Percentiles rank a stretch among this genome's conserved stretches.
Evolutionary conservation across 768 basidiomycete genomes (phyloP).

Genomic region (Lactarius indigo): DNA sequence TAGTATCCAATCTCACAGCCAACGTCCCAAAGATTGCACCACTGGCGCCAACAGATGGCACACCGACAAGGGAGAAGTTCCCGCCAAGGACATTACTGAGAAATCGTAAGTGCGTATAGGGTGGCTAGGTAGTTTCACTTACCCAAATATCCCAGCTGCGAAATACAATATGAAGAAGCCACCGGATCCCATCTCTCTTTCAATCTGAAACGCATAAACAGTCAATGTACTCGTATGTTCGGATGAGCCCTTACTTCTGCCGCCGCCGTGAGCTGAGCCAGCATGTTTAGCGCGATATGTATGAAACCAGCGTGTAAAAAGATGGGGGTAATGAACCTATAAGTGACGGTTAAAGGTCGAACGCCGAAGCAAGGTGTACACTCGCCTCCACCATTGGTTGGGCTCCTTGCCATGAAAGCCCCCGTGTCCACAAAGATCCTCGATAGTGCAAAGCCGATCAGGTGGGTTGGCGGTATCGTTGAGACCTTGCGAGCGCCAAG

Average conservation of each 20-base stretch:
- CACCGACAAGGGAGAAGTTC: slow-evolving; percentile 86
- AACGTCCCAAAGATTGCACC: slow-evolving; percentile 91
- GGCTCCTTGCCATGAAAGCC: slow-evolving; percentile 50
- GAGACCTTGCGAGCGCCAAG: slow-evolving; percentile 45
- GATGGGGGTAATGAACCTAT: slow-evolving; percentile 52
- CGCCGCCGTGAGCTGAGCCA: slow-evolving; percentile 77
- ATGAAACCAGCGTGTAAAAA: slow-evolving; percentile 96
- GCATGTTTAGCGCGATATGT: slow-evolving; percentile 88
- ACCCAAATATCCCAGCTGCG: slow-evolving; percentile 92
- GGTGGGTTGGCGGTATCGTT: slow-evolving; percentile 84
- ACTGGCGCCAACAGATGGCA: slow-evolving; percentile 87
- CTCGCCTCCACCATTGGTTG: slow-evolving; percentile 55
- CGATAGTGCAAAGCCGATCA: slow-evolving; percentile 64
- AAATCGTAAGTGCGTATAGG: neutral
- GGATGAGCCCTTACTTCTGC: slow-evolving; percentile 51
- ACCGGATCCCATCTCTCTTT: slow-evolving; percentile 85
- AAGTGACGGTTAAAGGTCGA: slow-evolving; percentile 3
- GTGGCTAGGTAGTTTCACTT: slow-evolving; percentile 21
- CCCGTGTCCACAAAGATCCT: slow-evolving; percentile 86
- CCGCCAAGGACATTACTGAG: slow-evolving; percentile 82
- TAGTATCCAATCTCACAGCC: slow-evolving; percentile 44
- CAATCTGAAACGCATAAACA: slow-evolving; percentile 48
- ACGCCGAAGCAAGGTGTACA: neutral
- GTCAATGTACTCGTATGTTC: neutral
- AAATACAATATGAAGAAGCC: slow-evolving; percentile 86